Evolutionary conservation across 345 rosid species (phyloP).

Genomic region (Excoecaria cochinchinensis): DNA sequence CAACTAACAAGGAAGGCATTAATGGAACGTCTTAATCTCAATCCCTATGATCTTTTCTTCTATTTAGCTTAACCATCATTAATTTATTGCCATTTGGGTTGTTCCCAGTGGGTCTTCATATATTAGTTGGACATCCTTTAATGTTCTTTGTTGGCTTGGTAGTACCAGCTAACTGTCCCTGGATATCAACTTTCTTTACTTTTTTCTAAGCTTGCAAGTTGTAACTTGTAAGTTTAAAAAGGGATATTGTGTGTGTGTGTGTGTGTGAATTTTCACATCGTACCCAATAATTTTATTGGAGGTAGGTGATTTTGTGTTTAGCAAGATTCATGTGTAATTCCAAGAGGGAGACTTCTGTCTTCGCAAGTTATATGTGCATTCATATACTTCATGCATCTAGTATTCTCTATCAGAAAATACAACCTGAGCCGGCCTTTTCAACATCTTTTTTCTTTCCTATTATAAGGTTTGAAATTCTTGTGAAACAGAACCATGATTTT

Average conservation of each 20-base stretch:
- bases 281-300: no score
- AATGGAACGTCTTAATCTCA: not conserved
- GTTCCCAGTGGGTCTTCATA: not conserved
- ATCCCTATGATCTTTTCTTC: no score
- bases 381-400: not conserved
- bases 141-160: not conserved
- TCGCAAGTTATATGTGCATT: not conserved
- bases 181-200: not conserved
- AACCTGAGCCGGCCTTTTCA: not conserved
- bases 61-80: not conserved
- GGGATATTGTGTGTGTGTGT: no score
- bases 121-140: conserved; percentile 6
- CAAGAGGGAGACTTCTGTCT: not conserved
- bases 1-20: not conserved
- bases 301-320: not conserved
- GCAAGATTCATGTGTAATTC: not conserved
- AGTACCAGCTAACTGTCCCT: conserved; percentile 6
- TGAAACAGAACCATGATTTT: no score
- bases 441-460: not conserved
- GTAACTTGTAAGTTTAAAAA: no score
- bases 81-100: conserved; percentile 1
- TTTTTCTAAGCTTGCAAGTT: no score
- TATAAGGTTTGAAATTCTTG: no score
- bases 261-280: no score
- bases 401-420: not conserved